Evolutionary conservation across 2,329 filamentous ascomycete genomes (phyloP).

Genomic region (Trichoderma sp.): DNA sequence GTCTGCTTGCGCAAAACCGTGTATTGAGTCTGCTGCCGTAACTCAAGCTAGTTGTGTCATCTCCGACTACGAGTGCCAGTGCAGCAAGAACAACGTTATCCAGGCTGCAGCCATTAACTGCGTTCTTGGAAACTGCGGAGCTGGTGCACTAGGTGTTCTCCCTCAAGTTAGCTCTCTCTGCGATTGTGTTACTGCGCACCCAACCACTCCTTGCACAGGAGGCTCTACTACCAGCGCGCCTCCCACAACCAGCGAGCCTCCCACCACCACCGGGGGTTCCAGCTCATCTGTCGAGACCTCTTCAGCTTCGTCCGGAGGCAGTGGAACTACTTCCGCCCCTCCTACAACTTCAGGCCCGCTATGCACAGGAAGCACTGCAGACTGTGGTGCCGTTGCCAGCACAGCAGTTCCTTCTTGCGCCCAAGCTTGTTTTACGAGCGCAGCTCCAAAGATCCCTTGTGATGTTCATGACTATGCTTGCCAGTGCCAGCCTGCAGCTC

Average conservation of each 20-base stretch:
- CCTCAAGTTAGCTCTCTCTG: constrained; percentile 31
- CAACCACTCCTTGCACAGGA: constrained; percentile 14
- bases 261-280: background rate
- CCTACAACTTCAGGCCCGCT: constrained; percentile 26
- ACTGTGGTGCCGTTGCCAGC: constrained; percentile 34
- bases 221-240: background rate
- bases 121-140: constrained; percentile 31
- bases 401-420: constrained; percentile 34
- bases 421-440: constrained; percentile 33
- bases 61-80: constrained; percentile 29
- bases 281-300: background rate
- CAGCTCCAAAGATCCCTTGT: constrained; percentile 34
- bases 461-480: constrained; percentile 33
- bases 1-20: constrained; percentile 26
- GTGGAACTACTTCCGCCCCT: background rate
- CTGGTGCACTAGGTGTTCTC: constrained; percentile 29
- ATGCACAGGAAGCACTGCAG: constrained; percentile 22
- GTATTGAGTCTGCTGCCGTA: constrained; percentile 28
- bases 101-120: constrained; percentile 28
- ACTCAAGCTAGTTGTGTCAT: constrained; percentile 22
- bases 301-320: background rate
- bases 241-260: background rate
- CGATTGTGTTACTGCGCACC: constrained; percentile 31
- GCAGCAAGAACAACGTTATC: constrained; percentile 26
- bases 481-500: constrained; percentile 32